Evolutionary conservation across 345 rosid species (phyloP).

Genomic region (Sisymbrium irio): DNA sequence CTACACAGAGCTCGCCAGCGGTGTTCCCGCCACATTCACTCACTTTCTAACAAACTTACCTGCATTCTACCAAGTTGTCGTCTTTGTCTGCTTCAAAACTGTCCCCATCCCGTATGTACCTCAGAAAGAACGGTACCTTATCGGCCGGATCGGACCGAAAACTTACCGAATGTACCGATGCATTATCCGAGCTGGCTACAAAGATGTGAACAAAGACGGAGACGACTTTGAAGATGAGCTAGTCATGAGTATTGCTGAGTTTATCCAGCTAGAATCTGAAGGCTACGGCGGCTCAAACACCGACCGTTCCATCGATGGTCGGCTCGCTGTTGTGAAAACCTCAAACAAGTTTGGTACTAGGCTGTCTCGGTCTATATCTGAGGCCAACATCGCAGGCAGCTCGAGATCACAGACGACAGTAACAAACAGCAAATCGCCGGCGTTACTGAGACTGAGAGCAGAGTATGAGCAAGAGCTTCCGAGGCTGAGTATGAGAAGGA

Average conservation of each 20-base stretch:
- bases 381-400: slow-evolving; percentile 42
- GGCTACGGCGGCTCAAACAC: slow-evolving; percentile 44
- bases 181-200: slow-evolving; percentile 82
- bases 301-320: slow-evolving; percentile 59
- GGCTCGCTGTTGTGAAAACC: slow-evolving; percentile 76
- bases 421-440: slow-evolving; percentile 64
- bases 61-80: slow-evolving; percentile 84
- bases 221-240: slow-evolving; percentile 78
- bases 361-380: slow-evolving; percentile 49
- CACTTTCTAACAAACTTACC: slow-evolving; percentile 85
- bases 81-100: slow-evolving; percentile 80
- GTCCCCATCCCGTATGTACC: slow-evolving; percentile 86
- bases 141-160: slow-evolving; percentile 91
- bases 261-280: slow-evolving; percentile 90
- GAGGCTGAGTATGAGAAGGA: slow-evolving; percentile 40
- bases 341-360: slow-evolving; percentile 77
- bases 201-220: slow-evolving; percentile 66
- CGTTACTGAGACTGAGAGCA: slow-evolving; percentile 51
- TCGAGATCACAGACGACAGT: slow-evolving; percentile 36
- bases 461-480: slow-evolving; percentile 68
- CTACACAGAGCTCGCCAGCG: slow-evolving; percentile 74
- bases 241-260: slow-evolving; percentile 87
- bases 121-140: slow-evolving; percentile 74
- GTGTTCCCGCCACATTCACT: slow-evolving; percentile 78
- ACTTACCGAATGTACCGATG: slow-evolving; percentile 86